Evolutionary conservation across 1,284 basidiomycete species (phyloP).

Genomic region (Ganoderma boninense): DNA sequence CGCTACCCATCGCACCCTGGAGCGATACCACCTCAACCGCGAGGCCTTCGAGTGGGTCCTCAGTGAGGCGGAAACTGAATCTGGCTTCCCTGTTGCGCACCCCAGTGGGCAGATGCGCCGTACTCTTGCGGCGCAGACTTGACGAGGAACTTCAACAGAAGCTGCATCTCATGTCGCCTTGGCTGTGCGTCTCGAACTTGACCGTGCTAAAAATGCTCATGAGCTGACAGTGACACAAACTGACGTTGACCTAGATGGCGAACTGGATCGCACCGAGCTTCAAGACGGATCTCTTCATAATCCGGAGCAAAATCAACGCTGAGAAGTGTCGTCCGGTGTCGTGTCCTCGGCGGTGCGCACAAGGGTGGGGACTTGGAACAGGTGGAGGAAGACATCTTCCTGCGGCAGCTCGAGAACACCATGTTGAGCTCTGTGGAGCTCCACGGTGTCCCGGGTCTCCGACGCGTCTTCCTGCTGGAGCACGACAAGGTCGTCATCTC

Average conservation of each 20-base stretch:
- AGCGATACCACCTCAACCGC: conserved; percentile 85
- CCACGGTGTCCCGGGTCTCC: conserved; percentile 92
- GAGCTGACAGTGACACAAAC: conserved; percentile 96
- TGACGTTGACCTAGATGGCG: conserved; percentile 96
- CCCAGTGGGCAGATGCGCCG: no score
- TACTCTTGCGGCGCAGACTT: no score
- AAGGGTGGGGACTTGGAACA: conserved; percentile 85
- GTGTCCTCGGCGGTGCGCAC: conserved; percentile 89
- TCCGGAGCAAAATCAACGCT: conserved; percentile 99
- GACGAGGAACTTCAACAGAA: no score
- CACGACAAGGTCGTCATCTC: conserved; percentile 83
- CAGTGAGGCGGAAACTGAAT: conserved; percentile 95
- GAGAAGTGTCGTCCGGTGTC: conserved; percentile 97
- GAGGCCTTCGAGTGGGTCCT: conserved; percentile 98
- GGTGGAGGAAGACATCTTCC: conserved; percentile 95
- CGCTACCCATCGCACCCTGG: conserved; percentile 84
- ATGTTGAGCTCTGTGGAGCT: conserved; percentile 97
- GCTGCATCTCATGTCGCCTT: conserved; percentile 92
- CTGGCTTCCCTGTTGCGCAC: conserved; percentile 90
- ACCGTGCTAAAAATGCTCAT: conserved; percentile 97
- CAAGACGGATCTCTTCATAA: conserved; percentile 96
- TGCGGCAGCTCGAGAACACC: conserved; percentile 95
- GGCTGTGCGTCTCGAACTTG: conserved; percentile 97
- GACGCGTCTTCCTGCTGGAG: conserved; percentile 92
- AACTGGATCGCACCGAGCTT: conserved; percentile 94